Evolutionary conservation across 2,329 filamentous ascomycete genomes (phyloP).

Genomic region (Neofusicoccum parvum): DNA sequence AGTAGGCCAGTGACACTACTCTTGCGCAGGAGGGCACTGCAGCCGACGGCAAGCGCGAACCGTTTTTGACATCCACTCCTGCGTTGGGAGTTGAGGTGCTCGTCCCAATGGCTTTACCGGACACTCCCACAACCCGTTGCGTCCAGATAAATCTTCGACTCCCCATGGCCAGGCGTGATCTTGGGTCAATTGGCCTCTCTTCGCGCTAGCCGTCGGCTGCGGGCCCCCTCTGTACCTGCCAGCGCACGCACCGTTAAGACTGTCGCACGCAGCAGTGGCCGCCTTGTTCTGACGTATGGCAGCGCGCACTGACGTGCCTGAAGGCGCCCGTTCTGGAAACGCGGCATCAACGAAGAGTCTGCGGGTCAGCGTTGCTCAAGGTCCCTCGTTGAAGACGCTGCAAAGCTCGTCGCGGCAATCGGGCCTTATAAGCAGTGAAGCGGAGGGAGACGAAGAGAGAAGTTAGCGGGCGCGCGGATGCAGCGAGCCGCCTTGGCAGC

Average conservation of each 20-base stretch:
- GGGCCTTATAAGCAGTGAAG: neutral
- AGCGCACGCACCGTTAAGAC: neutral
- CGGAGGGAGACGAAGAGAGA: neutral
- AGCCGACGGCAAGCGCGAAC: too few relatives aligned
- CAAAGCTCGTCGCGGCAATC: neutral
- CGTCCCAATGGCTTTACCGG: too few relatives aligned
- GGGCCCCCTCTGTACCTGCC: neutral
- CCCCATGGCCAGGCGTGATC: too few relatives aligned
- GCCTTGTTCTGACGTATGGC: constrained; percentile 1
- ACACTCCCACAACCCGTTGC: too few relatives aligned
- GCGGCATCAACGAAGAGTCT: neutral
- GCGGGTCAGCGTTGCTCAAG: too few relatives aligned
- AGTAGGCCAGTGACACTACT: neutral
- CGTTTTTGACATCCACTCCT: too few relatives aligned
- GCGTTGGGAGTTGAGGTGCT: too few relatives aligned
- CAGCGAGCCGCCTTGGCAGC: neutral
- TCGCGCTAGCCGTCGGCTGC: neutral
- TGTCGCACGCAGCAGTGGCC: neutral
- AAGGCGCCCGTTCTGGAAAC: neutral
- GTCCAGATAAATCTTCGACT: too few relatives aligned
- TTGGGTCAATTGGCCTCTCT: too few relatives aligned
- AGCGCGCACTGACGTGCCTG: neutral
- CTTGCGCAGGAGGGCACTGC: too few relatives aligned
- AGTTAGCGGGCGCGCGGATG: neutral
- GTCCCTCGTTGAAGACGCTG: neutral